Evolutionary conservation across 768 basidiomycete species (phyloP).

Genomic region (Mycena crocata): DNA sequence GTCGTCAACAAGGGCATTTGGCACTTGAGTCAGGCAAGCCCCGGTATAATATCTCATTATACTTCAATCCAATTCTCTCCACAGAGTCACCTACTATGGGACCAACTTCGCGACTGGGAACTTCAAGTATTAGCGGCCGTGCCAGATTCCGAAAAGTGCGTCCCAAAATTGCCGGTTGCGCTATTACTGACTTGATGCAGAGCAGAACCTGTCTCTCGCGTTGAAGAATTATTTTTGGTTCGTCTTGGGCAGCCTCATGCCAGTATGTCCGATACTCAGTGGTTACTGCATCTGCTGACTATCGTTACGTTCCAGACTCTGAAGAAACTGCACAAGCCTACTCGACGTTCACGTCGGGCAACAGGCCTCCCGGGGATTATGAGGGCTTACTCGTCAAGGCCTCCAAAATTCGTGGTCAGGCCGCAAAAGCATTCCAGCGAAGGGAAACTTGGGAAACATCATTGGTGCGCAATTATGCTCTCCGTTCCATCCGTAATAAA

Average conservation of each 20-base stretch:
- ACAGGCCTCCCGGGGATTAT: constrained; percentile 81
- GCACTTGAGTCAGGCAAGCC: constrained; percentile 73
- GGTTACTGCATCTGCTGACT: neutral
- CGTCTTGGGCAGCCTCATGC: constrained; percentile 84
- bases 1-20: constrained; percentile 67
- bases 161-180: neutral
- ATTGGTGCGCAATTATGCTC: constrained; percentile 57
- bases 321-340: constrained; percentile 88
- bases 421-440: constrained; percentile 69
- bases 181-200: constrained; percentile 43
- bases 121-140: constrained; percentile 68
- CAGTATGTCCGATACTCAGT: constrained; percentile 54
- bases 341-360: constrained; percentile 88
- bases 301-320: constrained; percentile 60
- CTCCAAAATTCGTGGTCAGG: constrained; percentile 74
- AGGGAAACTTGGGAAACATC: constrained; percentile 72
- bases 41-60: neutral
- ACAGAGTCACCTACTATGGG: constrained; percentile 82
- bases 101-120: constrained; percentile 80
- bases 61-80: neutral
- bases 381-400: constrained; percentile 81
- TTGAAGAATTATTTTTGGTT: constrained; percentile 70
- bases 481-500: neutral
- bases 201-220: constrained; percentile 53
- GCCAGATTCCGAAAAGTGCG: constrained; percentile 59